Conservation (phyloP, 768 basidiomycete species). For the Ramaria sp. region DNA sequence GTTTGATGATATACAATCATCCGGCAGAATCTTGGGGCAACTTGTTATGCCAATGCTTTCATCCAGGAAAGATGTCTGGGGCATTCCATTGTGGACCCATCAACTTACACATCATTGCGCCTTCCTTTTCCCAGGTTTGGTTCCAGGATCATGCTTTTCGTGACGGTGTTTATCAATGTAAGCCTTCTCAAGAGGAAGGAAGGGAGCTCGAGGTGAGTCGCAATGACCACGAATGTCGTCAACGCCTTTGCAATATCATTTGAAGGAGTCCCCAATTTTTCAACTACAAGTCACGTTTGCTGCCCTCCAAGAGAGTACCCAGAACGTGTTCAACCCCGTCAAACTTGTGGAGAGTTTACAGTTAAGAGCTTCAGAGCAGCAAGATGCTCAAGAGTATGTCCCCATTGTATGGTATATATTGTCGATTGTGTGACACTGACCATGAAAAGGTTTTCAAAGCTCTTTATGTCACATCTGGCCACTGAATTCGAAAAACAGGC, state of each 20-base stretch:
- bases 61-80: slow-evolving; percentile 49
- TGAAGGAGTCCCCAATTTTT: slow-evolving; percentile 67
- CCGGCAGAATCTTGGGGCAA: slow-evolving; percentile 84
- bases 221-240: not conserved
- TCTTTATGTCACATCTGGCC: slow-evolving; percentile 86
- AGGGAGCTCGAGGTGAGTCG: slow-evolving; percentile 30
- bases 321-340: slow-evolving; percentile 69
- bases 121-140: slow-evolving; percentile 57
- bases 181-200: slow-evolving; percentile 41
- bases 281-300: slow-evolving; percentile 76
- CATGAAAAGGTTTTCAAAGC: slow-evolving; percentile 70
- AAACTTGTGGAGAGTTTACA: slow-evolving; percentile 80
- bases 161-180: slow-evolving; percentile 70
- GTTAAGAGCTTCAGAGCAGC: slow-evolving; percentile 76
- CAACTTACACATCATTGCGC: not conserved
- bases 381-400: slow-evolving; percentile 91
- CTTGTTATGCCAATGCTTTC: slow-evolving; percentile 94
- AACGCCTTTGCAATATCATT: not conserved
- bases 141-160: slow-evolving; percentile 79
- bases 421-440: not conserved
- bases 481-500: slow-evolving; percentile 79
- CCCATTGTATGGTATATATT: not conserved
- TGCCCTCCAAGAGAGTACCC: slow-evolving; percentile 65
- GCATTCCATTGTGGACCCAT: not conserved
- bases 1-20: slow-evolving; percentile 3